Percentiles rank a stretch among this genome's conserved stretches.
Evolutionary conservation across 495 filamentous ascomycete species (phyloP).

Genomic region (Letharia lupina): DNA sequence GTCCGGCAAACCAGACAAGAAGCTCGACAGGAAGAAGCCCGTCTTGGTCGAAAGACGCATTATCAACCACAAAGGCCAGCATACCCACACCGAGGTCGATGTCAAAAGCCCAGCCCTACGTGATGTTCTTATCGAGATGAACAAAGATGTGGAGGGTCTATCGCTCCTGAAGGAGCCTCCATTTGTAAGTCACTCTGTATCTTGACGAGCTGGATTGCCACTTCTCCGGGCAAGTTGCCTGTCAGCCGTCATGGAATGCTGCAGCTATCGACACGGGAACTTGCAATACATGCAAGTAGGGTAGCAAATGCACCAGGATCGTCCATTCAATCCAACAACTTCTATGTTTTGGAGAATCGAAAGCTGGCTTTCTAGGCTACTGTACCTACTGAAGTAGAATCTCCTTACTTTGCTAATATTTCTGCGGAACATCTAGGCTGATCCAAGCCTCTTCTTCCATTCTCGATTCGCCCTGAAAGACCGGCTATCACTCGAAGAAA

Average conservation of each 20-base stretch:
- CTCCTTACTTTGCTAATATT: background rate
- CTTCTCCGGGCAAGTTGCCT: background rate
- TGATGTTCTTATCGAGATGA: constrained; percentile 19
- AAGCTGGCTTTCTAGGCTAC: background rate
- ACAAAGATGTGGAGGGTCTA: constrained; percentile 22
- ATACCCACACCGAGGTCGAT: constrained; percentile 24
- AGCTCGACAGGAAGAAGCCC: constrained; percentile 18
- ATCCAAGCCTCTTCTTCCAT: constrained; percentile 25
- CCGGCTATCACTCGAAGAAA: constrained; percentile 17
- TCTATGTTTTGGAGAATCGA: background rate
- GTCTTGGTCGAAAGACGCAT: constrained; percentile 25
- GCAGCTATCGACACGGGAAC: background rate
- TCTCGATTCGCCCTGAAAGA: constrained; percentile 17
- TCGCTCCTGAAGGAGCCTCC: constrained; percentile 24
- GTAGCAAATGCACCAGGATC: too few species aligned
- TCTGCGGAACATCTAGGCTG: constrained; percentile 7
- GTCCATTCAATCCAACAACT: background rate
- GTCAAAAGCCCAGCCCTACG: constrained; percentile 19
- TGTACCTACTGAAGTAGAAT: background rate
- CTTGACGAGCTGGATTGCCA: background rate
- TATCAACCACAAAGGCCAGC: constrained; percentile 24
- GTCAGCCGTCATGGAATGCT: too few species aligned
- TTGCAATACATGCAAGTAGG: background rate
- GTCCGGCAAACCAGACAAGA: constrained; percentile 15
- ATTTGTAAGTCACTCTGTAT: constrained; percentile 12